Conservation (phyloP, 495 filamentous ascomycete genomes). For the Hypomontagnella submonticulosa region DNA sequence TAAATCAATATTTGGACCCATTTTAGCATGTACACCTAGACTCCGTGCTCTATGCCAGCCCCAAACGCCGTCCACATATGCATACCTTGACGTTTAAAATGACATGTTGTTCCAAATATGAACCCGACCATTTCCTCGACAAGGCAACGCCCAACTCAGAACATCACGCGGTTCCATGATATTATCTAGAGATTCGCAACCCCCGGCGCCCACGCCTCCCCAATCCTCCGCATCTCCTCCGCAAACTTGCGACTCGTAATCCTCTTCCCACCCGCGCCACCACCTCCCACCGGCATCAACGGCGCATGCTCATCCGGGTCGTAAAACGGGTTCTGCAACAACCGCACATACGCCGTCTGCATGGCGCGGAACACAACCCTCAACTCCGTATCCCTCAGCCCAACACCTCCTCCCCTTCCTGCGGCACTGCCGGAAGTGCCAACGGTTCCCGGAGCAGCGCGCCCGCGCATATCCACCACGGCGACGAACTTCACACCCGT, state of each 20-base stretch:
- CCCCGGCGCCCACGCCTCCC: constrained; percentile 73
- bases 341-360: constrained; percentile 87
- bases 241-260: constrained; percentile 86
- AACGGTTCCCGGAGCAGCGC: constrained; percentile 46
- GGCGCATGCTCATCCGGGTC: constrained; percentile 81
- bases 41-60: constrained; percentile 38
- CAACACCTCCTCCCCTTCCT: constrained; percentile 31
- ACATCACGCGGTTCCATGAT: too few species aligned
- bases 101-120: neutral
- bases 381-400: constrained; percentile 76
- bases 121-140: neutral
- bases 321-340: constrained; percentile 96
- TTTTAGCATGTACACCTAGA: constrained; percentile 30
- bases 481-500: constrained; percentile 90
- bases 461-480: constrained; percentile 86
- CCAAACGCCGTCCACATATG: constrained; percentile 31
- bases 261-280: constrained; percentile 64
- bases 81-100: constrained; percentile 9
- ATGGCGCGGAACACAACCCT: constrained; percentile 87
- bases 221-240: constrained; percentile 84
- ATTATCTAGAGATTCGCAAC: constrained; percentile 56
- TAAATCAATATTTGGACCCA: constrained; percentile 14
- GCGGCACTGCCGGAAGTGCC: constrained; percentile 16
- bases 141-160: neutral
- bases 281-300: constrained; percentile 53